Percentiles rank a stretch among this genome's conserved stretches.
Conservation (phyloP, 257 asterid species). For the Penstemon barbatus region DNA sequence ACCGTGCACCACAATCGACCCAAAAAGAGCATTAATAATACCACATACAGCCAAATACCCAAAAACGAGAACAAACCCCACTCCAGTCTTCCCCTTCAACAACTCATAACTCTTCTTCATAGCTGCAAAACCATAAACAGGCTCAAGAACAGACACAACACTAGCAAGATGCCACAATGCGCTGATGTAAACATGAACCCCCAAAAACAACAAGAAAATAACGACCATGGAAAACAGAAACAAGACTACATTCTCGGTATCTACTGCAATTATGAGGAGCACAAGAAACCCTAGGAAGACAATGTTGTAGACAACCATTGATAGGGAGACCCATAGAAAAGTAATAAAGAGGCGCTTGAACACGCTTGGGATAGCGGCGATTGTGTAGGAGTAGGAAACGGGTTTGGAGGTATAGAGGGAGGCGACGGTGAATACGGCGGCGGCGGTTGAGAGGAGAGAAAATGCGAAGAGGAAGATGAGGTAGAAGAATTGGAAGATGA, state of each 20-base stretch:
- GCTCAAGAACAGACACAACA: conserved; percentile 85
- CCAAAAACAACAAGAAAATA: conserved; percentile 61
- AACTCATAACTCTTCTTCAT: conserved; percentile 76
- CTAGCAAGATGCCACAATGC: conserved; percentile 97
- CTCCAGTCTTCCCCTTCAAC: conserved; percentile 57
- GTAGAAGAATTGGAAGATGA: conserved; percentile 72
- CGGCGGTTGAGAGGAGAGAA: conserved; percentile 91
- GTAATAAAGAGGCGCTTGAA: conserved; percentile 77
- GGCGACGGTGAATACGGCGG: conserved; percentile 91
- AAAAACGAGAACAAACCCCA: conserved; percentile 67
- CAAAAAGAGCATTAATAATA: conserved; percentile 57
- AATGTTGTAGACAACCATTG: conserved; percentile 64
- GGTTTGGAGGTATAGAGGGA: conserved; percentile 81
- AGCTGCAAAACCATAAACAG: conserved; percentile 66
- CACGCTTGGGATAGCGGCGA: conserved; percentile 80
- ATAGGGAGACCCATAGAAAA: conserved; percentile 71
- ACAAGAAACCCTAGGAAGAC: conserved; percentile 61
- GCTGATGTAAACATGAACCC: conserved; percentile 80
- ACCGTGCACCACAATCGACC: conserved; percentile 78
- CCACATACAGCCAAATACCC: conserved; percentile 68
- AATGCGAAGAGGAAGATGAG: conserved; percentile 83
- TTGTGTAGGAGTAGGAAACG: conserved; percentile 67
- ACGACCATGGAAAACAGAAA: conserved; percentile 56
- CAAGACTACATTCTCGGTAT: conserved; percentile 54
- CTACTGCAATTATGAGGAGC: conserved; percentile 63